Conservation (phyloP, 2,329 filamentous ascomycete species). For the Grosmannia serpens region DNA sequence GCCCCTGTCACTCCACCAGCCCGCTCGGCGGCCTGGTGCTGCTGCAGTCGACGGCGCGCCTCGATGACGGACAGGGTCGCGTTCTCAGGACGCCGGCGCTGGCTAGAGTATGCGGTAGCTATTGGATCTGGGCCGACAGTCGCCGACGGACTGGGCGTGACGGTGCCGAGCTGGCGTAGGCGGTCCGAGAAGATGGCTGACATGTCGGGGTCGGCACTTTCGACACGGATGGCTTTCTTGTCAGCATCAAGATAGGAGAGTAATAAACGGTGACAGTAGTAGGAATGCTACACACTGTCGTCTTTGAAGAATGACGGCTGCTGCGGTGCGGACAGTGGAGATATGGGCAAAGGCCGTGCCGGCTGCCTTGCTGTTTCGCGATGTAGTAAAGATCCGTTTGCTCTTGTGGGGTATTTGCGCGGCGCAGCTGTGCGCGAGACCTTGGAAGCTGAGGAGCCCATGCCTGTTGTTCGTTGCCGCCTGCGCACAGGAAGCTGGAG, state of each 20-base stretch:
- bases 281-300: conserved; percentile 1
- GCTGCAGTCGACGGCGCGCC: conserved; percentile 33
- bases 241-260: not conserved
- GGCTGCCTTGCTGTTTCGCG: conserved; percentile 4
- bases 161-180: conserved; percentile 42
- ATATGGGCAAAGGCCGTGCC: not conserved
- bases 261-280: not conserved
- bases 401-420: not conserved
- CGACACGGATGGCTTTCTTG: conserved; percentile 25
- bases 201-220: conserved; percentile 29
- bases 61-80: conserved; percentile 37
- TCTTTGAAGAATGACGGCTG: conserved; percentile 8
- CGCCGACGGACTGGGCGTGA: conserved; percentile 42
- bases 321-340: not conserved
- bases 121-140: conserved; percentile 19
- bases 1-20: not conserved
- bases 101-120: conserved; percentile 3
- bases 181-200: conserved; percentile 35
- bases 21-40: conserved; percentile 17
- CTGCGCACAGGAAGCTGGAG: not conserved
- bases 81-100: conserved; percentile 25
- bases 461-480: conserved; percentile 10
- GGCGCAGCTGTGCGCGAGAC: conserved; percentile 23
- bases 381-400: not conserved
- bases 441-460: conserved; percentile 38